Conservation (phyloP, 768 basidiomycete species). For the Hysterangium stoloniferum region DNA sequence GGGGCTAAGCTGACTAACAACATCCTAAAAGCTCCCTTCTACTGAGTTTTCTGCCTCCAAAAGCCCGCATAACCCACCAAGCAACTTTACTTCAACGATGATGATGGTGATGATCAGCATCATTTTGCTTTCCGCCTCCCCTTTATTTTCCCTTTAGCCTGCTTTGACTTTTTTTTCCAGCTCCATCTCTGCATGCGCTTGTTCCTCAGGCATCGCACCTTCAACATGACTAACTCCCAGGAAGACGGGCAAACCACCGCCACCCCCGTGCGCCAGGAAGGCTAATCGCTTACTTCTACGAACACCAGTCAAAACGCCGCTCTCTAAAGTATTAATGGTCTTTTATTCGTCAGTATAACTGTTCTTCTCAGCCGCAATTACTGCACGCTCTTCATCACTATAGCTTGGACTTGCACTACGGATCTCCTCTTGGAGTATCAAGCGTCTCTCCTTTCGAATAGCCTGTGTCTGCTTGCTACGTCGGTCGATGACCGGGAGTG, state of each 20-base stretch:
- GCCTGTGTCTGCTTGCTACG: slow-evolving; percentile 2
- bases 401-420: slow-evolving; percentile 18
- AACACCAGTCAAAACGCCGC: slow-evolving; percentile 42
- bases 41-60: no score
- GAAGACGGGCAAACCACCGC: slow-evolving; percentile 60
- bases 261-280: slow-evolving; percentile 71
- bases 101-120: no score
- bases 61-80: no score
- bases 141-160: neutral
- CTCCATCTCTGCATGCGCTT: neutral
- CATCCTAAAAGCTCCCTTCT: no score
- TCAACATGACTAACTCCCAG: slow-evolving; percentile 64
- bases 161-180: no score
- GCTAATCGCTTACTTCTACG: slow-evolving; percentile 45
- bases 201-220: slow-evolving; percentile 29
- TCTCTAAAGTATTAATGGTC: slow-evolving; percentile 26
- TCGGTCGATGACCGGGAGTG: neutral
- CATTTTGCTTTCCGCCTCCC: neutral
- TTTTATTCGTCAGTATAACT: slow-evolving; percentile 4
- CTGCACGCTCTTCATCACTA: slow-evolving; percentile 6
- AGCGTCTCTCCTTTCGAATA: slow-evolving; percentile 27
- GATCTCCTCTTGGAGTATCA: slow-evolving; percentile 65
- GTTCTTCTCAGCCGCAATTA: neutral
- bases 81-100: no score
- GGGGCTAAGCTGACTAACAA: no score